These are phyloP conservation scores for Lentinula aciculospora DNA, from an alignment of 768 basidiomycete genomes.

Conservation along the genomic window DNA sequence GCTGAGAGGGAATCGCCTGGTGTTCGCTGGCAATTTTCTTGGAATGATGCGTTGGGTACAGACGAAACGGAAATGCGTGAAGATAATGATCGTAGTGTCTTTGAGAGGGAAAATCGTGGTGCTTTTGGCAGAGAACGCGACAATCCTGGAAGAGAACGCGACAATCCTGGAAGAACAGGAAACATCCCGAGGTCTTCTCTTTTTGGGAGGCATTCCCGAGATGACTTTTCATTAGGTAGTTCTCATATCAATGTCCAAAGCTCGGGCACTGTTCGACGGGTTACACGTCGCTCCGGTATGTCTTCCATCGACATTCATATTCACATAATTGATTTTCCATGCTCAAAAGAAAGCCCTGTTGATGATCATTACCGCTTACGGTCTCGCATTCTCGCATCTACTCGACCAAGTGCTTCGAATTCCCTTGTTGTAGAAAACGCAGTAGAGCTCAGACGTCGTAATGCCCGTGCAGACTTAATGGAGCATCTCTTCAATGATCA, in stretches of 20 bases:
- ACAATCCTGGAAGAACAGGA: background rate
- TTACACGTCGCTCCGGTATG: background rate
- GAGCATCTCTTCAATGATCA: conserved; percentile 2
- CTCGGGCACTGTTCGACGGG: background rate
- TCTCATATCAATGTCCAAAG: background rate
- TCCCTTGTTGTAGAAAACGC: conserved; percentile 6
- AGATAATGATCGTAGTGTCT: background rate
- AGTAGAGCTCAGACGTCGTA: conserved; percentile 3
- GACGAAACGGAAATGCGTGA: background rate
- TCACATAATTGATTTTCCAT: too few species aligned
- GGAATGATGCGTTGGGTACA: conserved; percentile 5
- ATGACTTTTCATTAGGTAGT: background rate
- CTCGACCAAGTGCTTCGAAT: conserved; percentile 6
- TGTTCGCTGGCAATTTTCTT: conserved; percentile 5
- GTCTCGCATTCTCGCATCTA: background rate
- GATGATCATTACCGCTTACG: background rate
- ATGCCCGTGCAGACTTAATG: conserved; percentile 6
- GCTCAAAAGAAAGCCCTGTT: background rate
- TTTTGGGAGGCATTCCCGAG: background rate
- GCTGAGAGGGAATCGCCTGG: background rate
- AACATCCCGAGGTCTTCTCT: background rate
- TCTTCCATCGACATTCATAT: background rate
- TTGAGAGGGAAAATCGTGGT: too few species aligned
- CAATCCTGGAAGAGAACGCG: background rate
- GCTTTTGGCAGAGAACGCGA: too few species aligned